A percentile compares a stretch with the other conserved stretches of the same genome.
Conservation (phyloP, 768 basidiomycete species). For the Lepiota brunneoincarnata region DNA sequence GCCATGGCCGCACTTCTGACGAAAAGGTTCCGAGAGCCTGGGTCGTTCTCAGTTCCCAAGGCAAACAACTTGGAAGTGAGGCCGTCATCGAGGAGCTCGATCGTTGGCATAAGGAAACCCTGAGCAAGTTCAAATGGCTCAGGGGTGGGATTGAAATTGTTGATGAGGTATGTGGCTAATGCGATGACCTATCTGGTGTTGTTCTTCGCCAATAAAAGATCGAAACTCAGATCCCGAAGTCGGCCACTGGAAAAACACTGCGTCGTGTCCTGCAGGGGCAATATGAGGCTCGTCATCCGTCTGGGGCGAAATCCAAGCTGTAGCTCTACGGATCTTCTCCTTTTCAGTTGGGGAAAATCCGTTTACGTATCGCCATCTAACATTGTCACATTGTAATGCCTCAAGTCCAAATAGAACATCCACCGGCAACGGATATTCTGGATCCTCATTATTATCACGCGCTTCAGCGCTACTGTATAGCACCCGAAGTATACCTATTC, state of each 20-base stretch:
- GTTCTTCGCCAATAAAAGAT: too few relatives aligned
- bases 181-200: background rate
- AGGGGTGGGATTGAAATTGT: constrained; percentile 70
- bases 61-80: constrained; percentile 44
- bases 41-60: constrained; percentile 62
- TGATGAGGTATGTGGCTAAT: constrained; percentile 43
- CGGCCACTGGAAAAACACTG: constrained; percentile 69
- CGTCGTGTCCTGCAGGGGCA: constrained; percentile 59
- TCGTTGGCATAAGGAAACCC: constrained; percentile 55
- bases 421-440: too few relatives aligned
- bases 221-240: constrained; percentile 82
- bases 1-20: constrained; percentile 59
- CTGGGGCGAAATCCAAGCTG: background rate
- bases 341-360: too few relatives aligned
- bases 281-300: constrained; percentile 35
- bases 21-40: constrained; percentile 79
- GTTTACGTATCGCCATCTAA: too few relatives aligned
- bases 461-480: too few relatives aligned
- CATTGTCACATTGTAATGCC: too few relatives aligned
- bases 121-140: constrained; percentile 78
- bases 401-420: too few relatives aligned
- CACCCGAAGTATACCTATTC: too few relatives aligned
- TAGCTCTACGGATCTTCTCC: background rate
- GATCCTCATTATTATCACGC: too few relatives aligned
- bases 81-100: constrained; percentile 47